Conservation (phyloP, 495 filamentous ascomycete genomes). For the Hyaloscypha hepaticicola region DNA sequence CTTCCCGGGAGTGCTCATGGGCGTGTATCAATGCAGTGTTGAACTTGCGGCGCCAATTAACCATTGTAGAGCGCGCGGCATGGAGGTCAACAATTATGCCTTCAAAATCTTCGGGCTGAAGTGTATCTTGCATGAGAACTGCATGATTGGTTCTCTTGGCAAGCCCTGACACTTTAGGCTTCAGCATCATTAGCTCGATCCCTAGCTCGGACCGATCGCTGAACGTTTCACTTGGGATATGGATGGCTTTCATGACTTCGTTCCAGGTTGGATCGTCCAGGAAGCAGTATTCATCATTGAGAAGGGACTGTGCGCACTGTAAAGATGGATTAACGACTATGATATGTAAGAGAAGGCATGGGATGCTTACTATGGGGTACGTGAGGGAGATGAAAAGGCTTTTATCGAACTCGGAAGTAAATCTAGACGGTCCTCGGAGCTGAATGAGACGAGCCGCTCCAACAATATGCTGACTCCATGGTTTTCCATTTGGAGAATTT, state of each 20-base stretch:
- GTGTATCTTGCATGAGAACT: slow-evolving; percentile 12
- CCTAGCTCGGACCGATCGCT: slow-evolving; percentile 17
- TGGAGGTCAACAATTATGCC: neutral
- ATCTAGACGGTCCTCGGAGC: slow-evolving; percentile 27
- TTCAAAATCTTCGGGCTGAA: slow-evolving; percentile 8
- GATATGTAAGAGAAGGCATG: neutral
- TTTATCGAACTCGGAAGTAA: slow-evolving; percentile 33
- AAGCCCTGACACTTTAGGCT: slow-evolving; percentile 4
- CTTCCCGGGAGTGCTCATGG: neutral
- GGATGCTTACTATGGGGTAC: slow-evolving; percentile 28
- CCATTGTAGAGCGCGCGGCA: neutral
- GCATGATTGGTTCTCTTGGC: slow-evolving; percentile 10
- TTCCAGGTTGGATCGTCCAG: slow-evolving; percentile 9
- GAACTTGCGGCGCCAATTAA: slow-evolving; percentile 11
- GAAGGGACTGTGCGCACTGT: slow-evolving; percentile 13
- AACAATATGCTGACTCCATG: slow-evolving; percentile 32
- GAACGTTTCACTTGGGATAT: slow-evolving; percentile 11
- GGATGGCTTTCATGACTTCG: slow-evolving; percentile 5
- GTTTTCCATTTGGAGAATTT: slow-evolving; percentile 26
- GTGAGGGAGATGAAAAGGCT: slow-evolving; percentile 32
- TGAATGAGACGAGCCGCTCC: slow-evolving; percentile 33
- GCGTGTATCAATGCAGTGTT: slow-evolving; percentile 12
- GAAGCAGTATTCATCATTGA: slow-evolving; percentile 17
- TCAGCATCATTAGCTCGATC: slow-evolving; percentile 15
- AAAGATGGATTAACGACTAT: neutral